Conservation (phyloP, 192 early-diverging fungal genomes). For the Thoreauomyces humboldtii region DNA sequence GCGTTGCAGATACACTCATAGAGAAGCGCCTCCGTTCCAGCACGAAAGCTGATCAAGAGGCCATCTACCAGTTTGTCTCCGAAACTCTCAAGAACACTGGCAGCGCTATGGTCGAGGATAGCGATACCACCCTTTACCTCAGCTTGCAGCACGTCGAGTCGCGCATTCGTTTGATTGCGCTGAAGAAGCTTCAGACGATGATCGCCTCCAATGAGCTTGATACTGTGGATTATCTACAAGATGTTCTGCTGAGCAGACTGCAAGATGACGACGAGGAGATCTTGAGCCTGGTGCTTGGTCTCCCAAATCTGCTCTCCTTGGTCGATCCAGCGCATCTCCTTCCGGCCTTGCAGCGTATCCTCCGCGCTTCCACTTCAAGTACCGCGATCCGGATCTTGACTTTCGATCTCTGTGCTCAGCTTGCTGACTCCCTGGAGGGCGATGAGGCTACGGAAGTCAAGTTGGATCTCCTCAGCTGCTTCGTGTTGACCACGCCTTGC, state of each 20-base stretch:
- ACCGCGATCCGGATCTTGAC: background rate
- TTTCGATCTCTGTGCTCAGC: constrained; percentile 14
- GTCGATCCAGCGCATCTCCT: constrained; percentile 6
- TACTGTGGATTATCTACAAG: constrained; percentile 43
- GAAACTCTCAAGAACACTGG: constrained; percentile 57
- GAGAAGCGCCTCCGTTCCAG: constrained; percentile 1
- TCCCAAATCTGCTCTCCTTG: constrained; percentile 16
- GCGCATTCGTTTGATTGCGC: constrained; percentile 66
- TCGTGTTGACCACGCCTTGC: constrained; percentile 3
- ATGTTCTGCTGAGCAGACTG: constrained; percentile 48
- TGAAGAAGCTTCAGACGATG: constrained; percentile 55
- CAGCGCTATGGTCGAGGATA: constrained; percentile 62
- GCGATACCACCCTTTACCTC: constrained; percentile 77
- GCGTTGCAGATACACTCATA: constrained; percentile 13
- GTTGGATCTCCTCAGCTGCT: constrained; percentile 19
- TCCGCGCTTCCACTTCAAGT: background rate
- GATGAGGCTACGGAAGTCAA: background rate
- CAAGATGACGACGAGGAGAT: constrained; percentile 54
- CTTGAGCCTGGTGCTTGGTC: constrained; percentile 39
- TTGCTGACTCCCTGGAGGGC: background rate
- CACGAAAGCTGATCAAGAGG: background rate
- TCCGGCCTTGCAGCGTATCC: background rate
- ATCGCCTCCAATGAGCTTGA: constrained; percentile 36
- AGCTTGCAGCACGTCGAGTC: constrained; percentile 73
- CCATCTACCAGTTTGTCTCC: constrained; percentile 56